Percentiles rank a stretch among this genome's conserved stretches.
These are phyloP conservation scores for Epichloe baconii DNA, from an alignment of 2,329 filamentous ascomycete genomes.

Conservation along the genomic window DNA sequence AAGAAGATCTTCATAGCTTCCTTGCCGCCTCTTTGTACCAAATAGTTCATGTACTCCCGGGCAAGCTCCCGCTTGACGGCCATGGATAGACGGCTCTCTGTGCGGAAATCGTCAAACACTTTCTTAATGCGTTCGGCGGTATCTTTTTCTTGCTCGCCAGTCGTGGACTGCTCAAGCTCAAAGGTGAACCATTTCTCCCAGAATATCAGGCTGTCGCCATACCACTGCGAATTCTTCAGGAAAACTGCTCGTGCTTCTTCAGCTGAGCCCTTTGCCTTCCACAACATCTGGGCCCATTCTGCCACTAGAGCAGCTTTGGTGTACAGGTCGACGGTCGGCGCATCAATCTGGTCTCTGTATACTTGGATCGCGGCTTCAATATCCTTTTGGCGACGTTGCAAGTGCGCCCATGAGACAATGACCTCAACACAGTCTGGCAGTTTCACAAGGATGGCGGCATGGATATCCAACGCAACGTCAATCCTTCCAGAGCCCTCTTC, in stretches of 20 bases:
- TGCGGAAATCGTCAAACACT: conserved; percentile 62
- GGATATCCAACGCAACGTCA: conserved; percentile 72
- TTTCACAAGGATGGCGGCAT: conserved; percentile 62
- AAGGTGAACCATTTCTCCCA: conserved; percentile 85
- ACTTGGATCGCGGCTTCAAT: conserved; percentile 75
- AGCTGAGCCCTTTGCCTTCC: conserved; percentile 71
- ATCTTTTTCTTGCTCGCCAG: conserved; percentile 45
- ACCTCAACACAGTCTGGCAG: conserved; percentile 78
- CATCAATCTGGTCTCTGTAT: conserved; percentile 70
- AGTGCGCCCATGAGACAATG: conserved; percentile 75
- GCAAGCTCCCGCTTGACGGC: conserved; percentile 62
- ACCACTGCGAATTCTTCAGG: conserved; percentile 69
- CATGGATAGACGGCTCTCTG: conserved; percentile 56
- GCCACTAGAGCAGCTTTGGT: conserved; percentile 79
- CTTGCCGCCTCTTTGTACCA: conserved; percentile 71
- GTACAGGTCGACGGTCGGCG: conserved; percentile 56
- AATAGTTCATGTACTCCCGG: conserved; percentile 66
- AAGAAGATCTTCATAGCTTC: conserved; percentile 80
- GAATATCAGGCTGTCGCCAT: conserved; percentile 73
- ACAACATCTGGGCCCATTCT: conserved; percentile 76
- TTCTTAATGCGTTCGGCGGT: conserved; percentile 66
- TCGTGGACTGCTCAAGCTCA: conserved; percentile 72
- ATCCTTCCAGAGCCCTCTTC: conserved; percentile 73
- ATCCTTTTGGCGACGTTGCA: conserved; percentile 71
- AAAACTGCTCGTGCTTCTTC: conserved; percentile 78